Evolutionary conservation across 164 flowering plant species (phyloP), one percentile per base, ranked within the genome.

Genomic region (Stephania yunnanensis): DNA sequence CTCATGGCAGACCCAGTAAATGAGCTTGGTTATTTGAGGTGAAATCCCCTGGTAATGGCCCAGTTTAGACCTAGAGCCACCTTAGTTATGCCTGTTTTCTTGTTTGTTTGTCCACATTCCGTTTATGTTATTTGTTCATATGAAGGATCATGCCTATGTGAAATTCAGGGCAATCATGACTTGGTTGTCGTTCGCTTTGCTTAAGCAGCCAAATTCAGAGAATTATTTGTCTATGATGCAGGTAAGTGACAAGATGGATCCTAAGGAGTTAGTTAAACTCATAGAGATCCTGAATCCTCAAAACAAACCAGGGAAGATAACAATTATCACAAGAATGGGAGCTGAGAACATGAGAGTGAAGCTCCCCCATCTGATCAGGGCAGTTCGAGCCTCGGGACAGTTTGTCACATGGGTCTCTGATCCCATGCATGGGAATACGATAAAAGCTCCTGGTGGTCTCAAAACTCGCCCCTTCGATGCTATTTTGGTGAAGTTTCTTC

Each of bases 331-430:
- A 0, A 87, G 97, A 77, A 94, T 92, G 98, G 98, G 98, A 71
- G 98, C 98, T 44, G 98, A 94, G 81, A 92, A 94, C 88, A 94
- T 92, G 98, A 87, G 97, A 79, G 98, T 94, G 83, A 94, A 94
- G 85, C 92, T 94, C 78, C 97, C 98, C 19, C 87, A 91, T 84
- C 87, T 92, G 67, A 91, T 94, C 25, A 87, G 95, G 82, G 97
- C 96, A 6, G 94, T 94, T 17, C 96, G 97, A 65, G 55, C 90
- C 19, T 85, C 91, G 19, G 97, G 98, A 12, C 96, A 87, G 76
- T 89, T 91, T 66, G 97, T 94, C 70, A 94, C 97, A 22, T 94
- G 98, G 98, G 98, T 94, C 83, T 88, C 92, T 74, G 98, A 94
- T 78, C 97, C 98, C 15, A 92, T 94, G 98, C 98, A 94, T 75